Conservation (phyloP, 345 rosid species). For the Euphorbia peplus region DNA sequence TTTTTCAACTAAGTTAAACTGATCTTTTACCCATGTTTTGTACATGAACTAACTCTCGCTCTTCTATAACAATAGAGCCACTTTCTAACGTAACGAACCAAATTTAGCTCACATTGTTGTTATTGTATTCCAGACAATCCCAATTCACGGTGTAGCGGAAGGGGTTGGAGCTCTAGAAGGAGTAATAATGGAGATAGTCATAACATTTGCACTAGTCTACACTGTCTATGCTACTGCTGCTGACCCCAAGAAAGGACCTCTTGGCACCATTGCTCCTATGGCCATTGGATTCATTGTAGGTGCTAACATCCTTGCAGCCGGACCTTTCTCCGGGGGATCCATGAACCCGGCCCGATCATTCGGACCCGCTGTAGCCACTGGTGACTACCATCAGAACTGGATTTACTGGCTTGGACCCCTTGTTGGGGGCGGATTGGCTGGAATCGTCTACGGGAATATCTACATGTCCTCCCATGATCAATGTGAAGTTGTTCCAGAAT, state of each 20-base stretch:
- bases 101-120: not conserved
- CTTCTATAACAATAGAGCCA: no score
- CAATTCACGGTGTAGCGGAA: conserved; percentile 69
- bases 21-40: no score
- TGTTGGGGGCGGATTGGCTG: conserved; percentile 82
- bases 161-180: conserved; percentile 80
- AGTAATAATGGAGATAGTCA: conserved; percentile 86
- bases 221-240: conserved; percentile 93
- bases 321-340: conserved; percentile 95
- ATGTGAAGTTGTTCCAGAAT: conserved; percentile 41
- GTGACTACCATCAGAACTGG: conserved; percentile 81
- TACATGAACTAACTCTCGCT: no score
- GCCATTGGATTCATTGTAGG: conserved; percentile 95
- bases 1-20: no score
- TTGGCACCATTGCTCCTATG: conserved; percentile 84
- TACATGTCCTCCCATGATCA: conserved; percentile 51
- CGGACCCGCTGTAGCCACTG: conserved; percentile 85
- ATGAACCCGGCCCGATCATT: conserved; percentile 99
- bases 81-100: no score
- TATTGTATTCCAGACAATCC: conserved; percentile 49
- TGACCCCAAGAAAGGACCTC: conserved; percentile 88
- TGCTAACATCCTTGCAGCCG: conserved; percentile 91
- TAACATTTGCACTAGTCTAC: conserved; percentile 88
- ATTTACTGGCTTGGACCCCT: conserved; percentile 96
- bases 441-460: conserved; percentile 64